These are phyloP conservation scores for Camptophora hylomeconis DNA, from an alignment of 2,329 filamentous ascomycete genomes.

Conservation along the genomic window DNA sequence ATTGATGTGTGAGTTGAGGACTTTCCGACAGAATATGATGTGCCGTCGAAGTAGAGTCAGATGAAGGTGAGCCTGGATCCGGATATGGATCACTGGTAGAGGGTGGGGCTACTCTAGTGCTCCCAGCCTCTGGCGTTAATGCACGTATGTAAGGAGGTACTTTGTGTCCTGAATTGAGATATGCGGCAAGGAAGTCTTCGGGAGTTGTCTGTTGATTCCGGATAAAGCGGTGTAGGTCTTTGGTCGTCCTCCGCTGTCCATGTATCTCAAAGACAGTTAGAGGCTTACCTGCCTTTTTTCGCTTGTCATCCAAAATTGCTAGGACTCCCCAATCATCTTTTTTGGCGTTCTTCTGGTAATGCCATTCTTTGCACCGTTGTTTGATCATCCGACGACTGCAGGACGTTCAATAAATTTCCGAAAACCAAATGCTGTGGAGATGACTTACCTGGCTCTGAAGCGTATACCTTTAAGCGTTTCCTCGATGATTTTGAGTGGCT, in stretches of 20 bases:
- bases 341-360: constrained; percentile 17
- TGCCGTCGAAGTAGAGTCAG: constrained; percentile 4
- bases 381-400: constrained; percentile 10
- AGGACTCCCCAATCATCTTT: constrained; percentile 18
- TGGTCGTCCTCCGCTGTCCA: constrained; percentile 14
- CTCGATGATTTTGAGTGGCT: constrained; percentile 6
- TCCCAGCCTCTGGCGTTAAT: constrained; percentile 13
- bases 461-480: too few relatives aligned
- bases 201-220: constrained; percentile 17
- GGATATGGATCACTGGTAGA: too few relatives aligned
- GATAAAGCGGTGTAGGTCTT: constrained; percentile 17
- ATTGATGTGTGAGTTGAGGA: too few relatives aligned
- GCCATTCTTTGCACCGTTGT: constrained; percentile 15
- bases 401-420: constrained; percentile 2
- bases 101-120: too few relatives aligned
- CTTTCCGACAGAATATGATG: too few relatives aligned
- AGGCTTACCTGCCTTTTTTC: constrained; percentile 13
- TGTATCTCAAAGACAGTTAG: constrained; percentile 15
- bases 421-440: too few relatives aligned
- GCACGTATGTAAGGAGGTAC: constrained; percentile 12
- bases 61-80: neutral
- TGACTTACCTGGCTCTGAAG: too few relatives aligned
- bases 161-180: constrained; percentile 7
- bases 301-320: constrained; percentile 12
- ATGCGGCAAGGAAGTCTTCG: constrained; percentile 15